Percentiles rank a stretch among this genome's conserved stretches.
These are phyloP conservation scores for Axilococcus clingmanii DNA, from an alignment of 139 green algal genomes.

Conservation along the genomic window DNA sequence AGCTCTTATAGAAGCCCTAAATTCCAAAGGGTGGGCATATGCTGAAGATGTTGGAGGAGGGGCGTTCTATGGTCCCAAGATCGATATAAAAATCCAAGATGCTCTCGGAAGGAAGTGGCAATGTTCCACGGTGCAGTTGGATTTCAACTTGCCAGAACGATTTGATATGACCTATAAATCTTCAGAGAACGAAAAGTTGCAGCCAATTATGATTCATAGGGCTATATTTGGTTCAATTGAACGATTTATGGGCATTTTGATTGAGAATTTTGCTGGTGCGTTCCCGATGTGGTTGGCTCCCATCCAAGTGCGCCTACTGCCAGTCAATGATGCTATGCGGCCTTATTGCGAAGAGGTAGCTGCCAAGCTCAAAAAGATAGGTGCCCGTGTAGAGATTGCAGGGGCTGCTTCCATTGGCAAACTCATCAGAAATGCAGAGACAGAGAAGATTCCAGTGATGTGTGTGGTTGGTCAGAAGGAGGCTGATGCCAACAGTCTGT, in stretches of 20 bases:
- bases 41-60: slow-evolving; percentile 72
- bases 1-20: slow-evolving; percentile 69
- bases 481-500: slow-evolving; percentile 41
- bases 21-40: slow-evolving; percentile 64
- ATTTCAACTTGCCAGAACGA: slow-evolving; percentile 96
- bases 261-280: slow-evolving; percentile 89
- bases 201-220: slow-evolving; percentile 98
- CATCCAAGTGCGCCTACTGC: slow-evolving; percentile 73
- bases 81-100: slow-evolving; percentile 90
- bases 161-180: slow-evolving; percentile 89
- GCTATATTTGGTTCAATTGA: slow-evolving; percentile 88
- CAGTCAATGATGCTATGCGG: slow-evolving; percentile 58
- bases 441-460: slow-evolving; percentile 75
- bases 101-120: slow-evolving; percentile 95
- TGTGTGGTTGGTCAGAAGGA: slow-evolving; percentile 71
- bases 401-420: slow-evolving; percentile 43
- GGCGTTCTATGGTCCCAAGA: slow-evolving; percentile 99
- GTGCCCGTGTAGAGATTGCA: slow-evolving; percentile 53
- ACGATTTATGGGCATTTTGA: slow-evolving; percentile 96
- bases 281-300: slow-evolving; percentile 92
- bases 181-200: slow-evolving; percentile 45
- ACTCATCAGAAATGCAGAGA: slow-evolving; percentile 67
- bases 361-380: slow-evolving; percentile 36
- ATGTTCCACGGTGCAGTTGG: slow-evolving; percentile 93
- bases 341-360: slow-evolving; percentile 59